Evolutionary conservation across 2,329 filamentous ascomycete genomes (phyloP), one percentile per base, ranked within the genome.

Genomic region (Neofusicoccum cordaticola): DNA sequence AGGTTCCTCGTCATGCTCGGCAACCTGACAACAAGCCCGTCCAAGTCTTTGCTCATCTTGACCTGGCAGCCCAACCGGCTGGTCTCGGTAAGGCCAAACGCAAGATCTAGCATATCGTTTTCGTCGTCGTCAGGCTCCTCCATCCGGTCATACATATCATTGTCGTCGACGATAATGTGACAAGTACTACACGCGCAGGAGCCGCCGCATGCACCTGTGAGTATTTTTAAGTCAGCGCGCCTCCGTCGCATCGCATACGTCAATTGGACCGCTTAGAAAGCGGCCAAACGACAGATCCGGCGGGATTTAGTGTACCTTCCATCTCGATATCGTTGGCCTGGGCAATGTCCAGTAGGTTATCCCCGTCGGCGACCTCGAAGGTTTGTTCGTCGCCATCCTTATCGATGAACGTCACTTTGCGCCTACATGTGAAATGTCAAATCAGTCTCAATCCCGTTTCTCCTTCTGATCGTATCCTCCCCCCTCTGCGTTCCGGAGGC

Each of bases 251-350:
- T n/a, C 17, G 39, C n/a, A 35, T 6, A n/a, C 8, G 37, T 19
- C 27, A 37, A 22, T 39, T 15, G n/a, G 15, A 56, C 9, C 15
- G 4, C 35, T 17, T 37, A 9, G n/a, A 13, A 37, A 9, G 15
- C 4, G 5, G 6, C 6, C 6, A n/a, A n/a, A n/a, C 52, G 22
- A 37, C 50, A 37, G 22, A 56, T 3, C 27, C 7, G 34, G 12
- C 15, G 3, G 15, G 5, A 3, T 34, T 8, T 9, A 35, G 35
- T 45, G 45, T 53, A 53, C 63, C 93, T 83, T 99, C 95, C 94
- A 99, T 98, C 78, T 99, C 95, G 47, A 99, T 82, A 74, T 98
- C 94, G 78, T 98, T 87, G 51, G 90, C 92, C 77, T 97, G 94
- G 22, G 94, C 95, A 73, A 99, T 94, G 73, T 98, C 94, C 63